Evolutionary conservation across 305 asterid genomes (phyloP).

Genomic region (Ilex paraguariensis): DNA sequence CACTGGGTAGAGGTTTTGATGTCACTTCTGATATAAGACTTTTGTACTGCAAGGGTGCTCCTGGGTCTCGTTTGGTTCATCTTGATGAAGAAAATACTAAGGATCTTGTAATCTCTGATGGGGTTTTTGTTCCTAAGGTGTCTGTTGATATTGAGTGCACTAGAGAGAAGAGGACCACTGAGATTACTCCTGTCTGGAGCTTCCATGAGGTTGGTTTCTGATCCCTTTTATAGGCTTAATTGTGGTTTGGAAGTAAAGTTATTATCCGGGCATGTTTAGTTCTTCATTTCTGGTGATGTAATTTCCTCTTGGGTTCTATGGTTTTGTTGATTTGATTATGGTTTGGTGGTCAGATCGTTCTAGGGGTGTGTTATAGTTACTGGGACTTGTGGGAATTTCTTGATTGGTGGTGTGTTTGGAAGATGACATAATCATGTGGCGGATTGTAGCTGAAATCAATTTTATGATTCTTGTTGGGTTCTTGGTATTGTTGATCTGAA

Average conservation of each 20-base stretch:
- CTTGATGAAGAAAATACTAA: conserved; percentile 54
- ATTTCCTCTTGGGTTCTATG: neutral
- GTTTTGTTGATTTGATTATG: neutral
- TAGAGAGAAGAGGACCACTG: conserved; percentile 34
- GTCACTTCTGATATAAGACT: conserved; percentile 97
- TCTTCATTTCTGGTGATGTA: neutral
- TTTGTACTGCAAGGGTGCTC: conserved; percentile 85
- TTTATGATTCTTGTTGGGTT: neutral
- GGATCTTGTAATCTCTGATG: conserved; percentile 58
- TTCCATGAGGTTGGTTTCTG: conserved; percentile 64
- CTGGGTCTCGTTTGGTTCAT: conserved; percentile 77
- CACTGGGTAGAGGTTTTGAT: conserved; percentile 96
- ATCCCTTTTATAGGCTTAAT: neutral
- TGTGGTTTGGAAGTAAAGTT: neutral
- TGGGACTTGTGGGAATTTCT: too few relatives aligned
- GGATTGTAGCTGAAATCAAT: neutral
- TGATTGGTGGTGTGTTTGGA: too few relatives aligned
- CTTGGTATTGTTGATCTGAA: neutral
- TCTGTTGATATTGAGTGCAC: conserved; percentile 69
- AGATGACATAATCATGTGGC: neutral
- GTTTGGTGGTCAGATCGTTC: too few relatives aligned
- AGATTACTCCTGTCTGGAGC: conserved; percentile 61
- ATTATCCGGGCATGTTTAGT: conserved; percentile 3
- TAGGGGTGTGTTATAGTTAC: too few relatives aligned
- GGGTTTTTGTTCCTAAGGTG: conserved; percentile 63